phyloP scores from a whole-genome alignment of 176 grass and related monocot genomes.

The Aegilops longissima region DNA sequence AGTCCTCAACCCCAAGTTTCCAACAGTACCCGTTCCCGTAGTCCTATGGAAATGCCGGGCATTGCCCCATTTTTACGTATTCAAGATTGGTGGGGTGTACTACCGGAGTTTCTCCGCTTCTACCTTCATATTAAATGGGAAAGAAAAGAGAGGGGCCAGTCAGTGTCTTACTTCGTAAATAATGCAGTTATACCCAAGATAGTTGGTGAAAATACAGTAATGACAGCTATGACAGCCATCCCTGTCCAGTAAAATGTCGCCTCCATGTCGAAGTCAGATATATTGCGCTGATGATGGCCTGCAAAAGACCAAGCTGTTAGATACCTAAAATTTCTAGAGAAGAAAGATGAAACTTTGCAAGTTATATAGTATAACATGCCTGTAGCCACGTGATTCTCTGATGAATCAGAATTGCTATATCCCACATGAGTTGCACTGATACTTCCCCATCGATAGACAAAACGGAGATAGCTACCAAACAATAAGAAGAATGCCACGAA shows the following conservation, averaged over 20 bases:
- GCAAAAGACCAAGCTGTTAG: constrained; percentile 32
- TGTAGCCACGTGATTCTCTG: constrained; percentile 60
- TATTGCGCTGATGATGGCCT: constrained; percentile 70
- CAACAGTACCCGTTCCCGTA: not conserved
- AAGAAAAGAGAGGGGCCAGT: not conserved
- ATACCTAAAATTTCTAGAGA: not conserved
- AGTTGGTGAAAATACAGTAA: constrained; percentile 57
- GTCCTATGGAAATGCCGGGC: not conserved
- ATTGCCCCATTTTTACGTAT: not conserved
- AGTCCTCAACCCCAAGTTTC: not conserved
- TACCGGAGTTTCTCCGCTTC: not conserved
- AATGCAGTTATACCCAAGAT: constrained; percentile 76
- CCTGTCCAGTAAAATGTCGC: constrained; percentile 62
- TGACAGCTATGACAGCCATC: constrained; percentile 66
- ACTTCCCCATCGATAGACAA: constrained; percentile 70
- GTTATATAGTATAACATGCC: constrained; percentile 50
- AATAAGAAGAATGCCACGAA: constrained; percentile 70
- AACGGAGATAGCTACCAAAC: constrained; percentile 69
- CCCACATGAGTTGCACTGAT: constrained; percentile 47
- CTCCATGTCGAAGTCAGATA: constrained; percentile 49
- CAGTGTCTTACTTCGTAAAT: constrained; percentile 68
- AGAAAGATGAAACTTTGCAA: not conserved
- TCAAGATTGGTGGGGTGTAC: not conserved
- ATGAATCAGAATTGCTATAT: constrained; percentile 34
- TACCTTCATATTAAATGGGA: not conserved